A percentile compares a stretch with the other conserved stretches of the same genome.
These are phyloP conservation scores for Spencermartinsiella ligniputridi DNA, from an alignment of 1,139 yeast species.

Conservation along the genomic window DNA sequence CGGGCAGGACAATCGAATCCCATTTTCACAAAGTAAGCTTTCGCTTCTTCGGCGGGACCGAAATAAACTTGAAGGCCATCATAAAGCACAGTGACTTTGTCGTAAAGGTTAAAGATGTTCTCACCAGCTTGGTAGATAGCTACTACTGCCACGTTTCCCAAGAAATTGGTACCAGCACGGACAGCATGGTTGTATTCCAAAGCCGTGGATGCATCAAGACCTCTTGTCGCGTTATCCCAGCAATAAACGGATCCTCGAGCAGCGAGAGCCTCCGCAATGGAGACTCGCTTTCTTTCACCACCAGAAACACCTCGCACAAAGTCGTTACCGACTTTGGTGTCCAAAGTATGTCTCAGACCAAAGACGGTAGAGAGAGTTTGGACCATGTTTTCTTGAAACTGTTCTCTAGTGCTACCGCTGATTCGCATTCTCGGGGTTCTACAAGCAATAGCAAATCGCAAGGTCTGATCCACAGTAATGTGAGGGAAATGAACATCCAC, in stretches of 20 bases:
- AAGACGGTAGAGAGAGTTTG: conserved; percentile 52
- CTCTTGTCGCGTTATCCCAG: conserved; percentile 81
- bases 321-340: conserved; percentile 59
- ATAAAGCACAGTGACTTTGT: conserved; percentile 59
- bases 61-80: conserved; percentile 55
- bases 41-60: conserved; percentile 52
- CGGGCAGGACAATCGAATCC: conserved; percentile 59
- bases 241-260: conserved; percentile 55
- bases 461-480: conserved; percentile 58
- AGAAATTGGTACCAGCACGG: conserved; percentile 54
- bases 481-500: conserved; percentile 59
- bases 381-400: conserved; percentile 46
- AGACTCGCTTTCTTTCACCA: conserved; percentile 61
- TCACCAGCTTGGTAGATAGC: conserved; percentile 65
- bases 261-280: conserved; percentile 59
- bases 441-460: conserved; percentile 55
- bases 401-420: conserved; percentile 44
- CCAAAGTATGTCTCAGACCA: conserved; percentile 53
- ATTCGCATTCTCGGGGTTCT: conserved; percentile 56
- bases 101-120: conserved; percentile 56
- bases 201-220: conserved; percentile 71
- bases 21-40: conserved; percentile 52
- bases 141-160: conserved; percentile 54
- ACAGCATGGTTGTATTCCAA: conserved; percentile 62
- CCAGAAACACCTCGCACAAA: conserved; percentile 61